Conservation (phyloP, 768 basidiomycete species). For the Tylopilus balloui region DNA sequence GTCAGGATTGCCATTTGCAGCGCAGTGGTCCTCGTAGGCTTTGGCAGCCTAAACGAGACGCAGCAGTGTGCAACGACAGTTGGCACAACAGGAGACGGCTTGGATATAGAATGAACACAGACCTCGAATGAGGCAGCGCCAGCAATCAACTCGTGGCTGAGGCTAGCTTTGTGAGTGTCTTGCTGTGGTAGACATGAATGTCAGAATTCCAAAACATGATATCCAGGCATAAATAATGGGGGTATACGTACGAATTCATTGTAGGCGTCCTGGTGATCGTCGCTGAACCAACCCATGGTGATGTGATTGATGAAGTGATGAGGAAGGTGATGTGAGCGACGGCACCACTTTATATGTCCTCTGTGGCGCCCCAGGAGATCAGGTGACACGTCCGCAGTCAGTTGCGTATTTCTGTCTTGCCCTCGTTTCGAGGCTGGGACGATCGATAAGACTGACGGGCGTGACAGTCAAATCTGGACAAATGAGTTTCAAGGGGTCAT, state of each 20-base stretch:
- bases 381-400: too few species aligned
- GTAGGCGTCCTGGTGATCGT: neutral
- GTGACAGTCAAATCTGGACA: too few species aligned
- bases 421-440: too few species aligned
- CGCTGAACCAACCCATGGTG: neutral
- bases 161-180: neutral
- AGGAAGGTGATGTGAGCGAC: neutral
- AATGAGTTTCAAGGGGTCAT: too few species aligned
- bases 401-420: too few species aligned
- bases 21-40: conserved; percentile 16
- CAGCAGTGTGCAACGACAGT: neutral
- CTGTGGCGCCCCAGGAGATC: neutral
- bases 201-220: too few species aligned
- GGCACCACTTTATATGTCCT: neutral
- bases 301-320: neutral
- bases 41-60: conserved; percentile 12
- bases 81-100: too few species aligned
- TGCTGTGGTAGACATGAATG: neutral
- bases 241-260: neutral
- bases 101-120: neutral
- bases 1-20: conserved; percentile 15
- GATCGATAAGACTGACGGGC: too few species aligned
- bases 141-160: neutral
- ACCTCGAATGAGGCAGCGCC: neutral
- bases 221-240: neutral